Conservation (phyloP, 768 basidiomycete species). For the Lanmaoa rubissima region DNA sequence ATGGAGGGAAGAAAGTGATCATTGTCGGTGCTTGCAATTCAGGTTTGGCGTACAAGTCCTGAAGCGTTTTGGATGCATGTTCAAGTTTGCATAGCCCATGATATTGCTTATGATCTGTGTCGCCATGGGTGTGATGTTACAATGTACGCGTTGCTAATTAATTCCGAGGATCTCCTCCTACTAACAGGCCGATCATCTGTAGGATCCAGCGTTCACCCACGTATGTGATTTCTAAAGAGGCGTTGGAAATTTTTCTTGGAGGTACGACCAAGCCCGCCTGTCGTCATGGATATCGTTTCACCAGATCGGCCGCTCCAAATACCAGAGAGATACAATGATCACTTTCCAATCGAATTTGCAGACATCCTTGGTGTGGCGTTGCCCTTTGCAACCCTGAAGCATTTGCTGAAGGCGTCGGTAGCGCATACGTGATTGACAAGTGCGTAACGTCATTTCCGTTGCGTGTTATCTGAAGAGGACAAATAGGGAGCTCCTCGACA, state of each 20-base stretch:
- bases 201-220: slow-evolving; percentile 32
- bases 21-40: slow-evolving; percentile 66
- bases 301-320: neutral
- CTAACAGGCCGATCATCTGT: neutral
- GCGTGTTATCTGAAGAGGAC: neutral
- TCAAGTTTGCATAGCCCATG: slow-evolving; percentile 30
- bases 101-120: slow-evolving; percentile 37
- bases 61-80: neutral
- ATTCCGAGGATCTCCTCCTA: slow-evolving; percentile 29
- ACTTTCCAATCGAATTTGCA: slow-evolving; percentile 26
- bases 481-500: slow-evolving; percentile 38
- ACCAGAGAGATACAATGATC: slow-evolving; percentile 27
- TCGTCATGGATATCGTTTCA: neutral
- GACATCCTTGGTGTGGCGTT: slow-evolving; percentile 23
- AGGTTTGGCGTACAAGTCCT: slow-evolving; percentile 29
- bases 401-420: slow-evolving; percentile 5
- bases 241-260: slow-evolving; percentile 5
- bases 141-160: slow-evolving; percentile 13
- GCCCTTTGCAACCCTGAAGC: slow-evolving; percentile 21
- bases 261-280: slow-evolving; percentile 5
- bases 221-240: slow-evolving; percentile 22
- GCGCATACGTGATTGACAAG: slow-evolving; percentile 22
- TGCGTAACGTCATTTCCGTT: neutral
- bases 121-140: slow-evolving; percentile 30
- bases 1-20: slow-evolving; percentile 60